Evolutionary conservation across 2,329 filamentous ascomycete species (phyloP), one percentile per base, ranked within the genome.

Genomic region (Mariannaea sp.): DNA sequence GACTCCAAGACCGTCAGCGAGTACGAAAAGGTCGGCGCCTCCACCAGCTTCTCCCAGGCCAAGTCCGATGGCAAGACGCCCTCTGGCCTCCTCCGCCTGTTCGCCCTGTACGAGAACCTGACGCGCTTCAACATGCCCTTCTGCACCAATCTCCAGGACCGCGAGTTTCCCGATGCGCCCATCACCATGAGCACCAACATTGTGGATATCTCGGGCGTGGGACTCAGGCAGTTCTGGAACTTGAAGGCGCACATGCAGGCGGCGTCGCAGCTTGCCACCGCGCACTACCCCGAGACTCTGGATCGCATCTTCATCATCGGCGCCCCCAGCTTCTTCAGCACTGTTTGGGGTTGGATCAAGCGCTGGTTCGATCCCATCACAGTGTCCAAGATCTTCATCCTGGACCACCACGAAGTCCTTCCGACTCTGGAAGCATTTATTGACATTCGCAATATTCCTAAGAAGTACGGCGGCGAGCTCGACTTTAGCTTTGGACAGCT

Each of bases 291-390:
- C 1, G 93, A 97, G 75, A 97, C 92, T 0, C 76, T 97, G 43
- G 93, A 73, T 55, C 65, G 75, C 30, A 79, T 79, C 64, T 79
- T 79, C 57, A 88, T 97, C 66, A 91, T 97, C 59, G 92, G 92
- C 56, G 93, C 93, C 0, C 93, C 93, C 7, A 77, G 82, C 39
- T 96, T 96, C 80, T 96, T 96, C 77, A 88, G 89, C 43, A 96
- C 91, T 3, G 90, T 96, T 55, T 93, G 92, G 92, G 86, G 89
- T 61, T 96, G 92, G 91, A 83, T 96, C 74, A 96, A 96, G 80
- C 87, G 89, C 67, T 96, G 92, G 92, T 96, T 96, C 68, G 89
- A 92, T 75, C 92, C 92, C 6, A 91, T 92, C 57, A 97, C 93
- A 27, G 90, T 92, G 3, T 94, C 90, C 66, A 97, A 97, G 77